Conservation (phyloP, 2,329 filamentous ascomycete genomes). For the Pseudopithomyces chartarum region DNA sequence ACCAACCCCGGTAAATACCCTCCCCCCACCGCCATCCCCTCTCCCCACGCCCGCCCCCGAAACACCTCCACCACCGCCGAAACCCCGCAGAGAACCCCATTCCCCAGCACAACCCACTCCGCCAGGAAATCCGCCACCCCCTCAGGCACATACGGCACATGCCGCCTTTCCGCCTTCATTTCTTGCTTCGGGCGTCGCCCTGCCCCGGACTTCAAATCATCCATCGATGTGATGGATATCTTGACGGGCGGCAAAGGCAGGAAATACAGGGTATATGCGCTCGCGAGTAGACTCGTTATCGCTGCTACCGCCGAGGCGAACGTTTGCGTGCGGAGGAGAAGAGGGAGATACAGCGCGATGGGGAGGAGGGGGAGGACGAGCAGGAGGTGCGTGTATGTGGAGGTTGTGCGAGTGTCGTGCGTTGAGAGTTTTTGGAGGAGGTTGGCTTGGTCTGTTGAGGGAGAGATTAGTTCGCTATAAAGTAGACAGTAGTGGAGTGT, state of each 20-base stretch:
- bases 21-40: constrained; percentile 38
- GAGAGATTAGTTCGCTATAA: constrained; percentile 5
- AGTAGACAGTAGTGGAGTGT: not conserved
- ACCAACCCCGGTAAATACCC: constrained; percentile 56
- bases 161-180: constrained; percentile 10
- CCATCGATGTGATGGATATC: constrained; percentile 20
- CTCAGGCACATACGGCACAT: constrained; percentile 29
- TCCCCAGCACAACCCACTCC: constrained; percentile 64
- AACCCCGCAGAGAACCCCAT: constrained; percentile 58
- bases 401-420: constrained; percentile 45
- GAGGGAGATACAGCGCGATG: constrained; percentile 60
- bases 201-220: constrained; percentile 5
- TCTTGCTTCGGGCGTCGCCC: not conserved
- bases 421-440: constrained; percentile 36
- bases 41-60: constrained; percentile 26
- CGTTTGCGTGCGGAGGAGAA: constrained; percentile 48
- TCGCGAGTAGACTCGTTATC: constrained; percentile 67
- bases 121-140: constrained; percentile 56
- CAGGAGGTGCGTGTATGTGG: constrained; percentile 60
- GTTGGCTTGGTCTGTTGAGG: constrained; percentile 32
- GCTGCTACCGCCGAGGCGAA: constrained; percentile 60
- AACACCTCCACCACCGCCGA: constrained; percentile 52
- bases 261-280: constrained; percentile 64
- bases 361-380: constrained; percentile 64
- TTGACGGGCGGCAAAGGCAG: constrained; percentile 60